phyloP scores from a whole-genome alignment of 768 basidiomycete species.

The Clitopilus passeckerianus region DNA sequence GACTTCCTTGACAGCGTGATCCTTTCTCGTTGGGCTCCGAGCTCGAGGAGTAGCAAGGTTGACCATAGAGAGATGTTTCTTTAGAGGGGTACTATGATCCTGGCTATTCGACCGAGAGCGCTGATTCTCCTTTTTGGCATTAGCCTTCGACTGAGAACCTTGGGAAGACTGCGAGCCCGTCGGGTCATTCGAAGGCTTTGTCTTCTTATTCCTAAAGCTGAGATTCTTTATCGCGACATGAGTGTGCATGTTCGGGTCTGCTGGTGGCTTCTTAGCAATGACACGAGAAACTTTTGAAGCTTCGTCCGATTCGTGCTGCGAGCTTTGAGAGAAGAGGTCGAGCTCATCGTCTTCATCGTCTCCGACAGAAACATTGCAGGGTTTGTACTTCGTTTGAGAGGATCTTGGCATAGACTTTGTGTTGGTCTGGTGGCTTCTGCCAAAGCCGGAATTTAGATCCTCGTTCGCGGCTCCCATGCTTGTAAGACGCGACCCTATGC shows the following conservation, averaged over 20 bases:
- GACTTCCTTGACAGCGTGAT: not conserved
- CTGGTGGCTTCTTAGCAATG: conserved; percentile 6
- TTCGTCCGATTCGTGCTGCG: conserved; percentile 11
- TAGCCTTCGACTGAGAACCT: not conserved
- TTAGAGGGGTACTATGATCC: not conserved
- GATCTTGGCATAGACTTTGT: conserved; percentile 3
- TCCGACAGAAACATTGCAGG: not conserved
- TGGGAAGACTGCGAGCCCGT: not conserved
- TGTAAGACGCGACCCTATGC: conserved; percentile 3
- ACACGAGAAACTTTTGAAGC: conserved; percentile 4
- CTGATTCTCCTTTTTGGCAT: not conserved
- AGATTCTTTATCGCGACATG: conserved; percentile 13
- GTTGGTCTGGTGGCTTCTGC: not conserved
- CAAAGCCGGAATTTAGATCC: conserved; percentile 14
- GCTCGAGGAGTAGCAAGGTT: not conserved
- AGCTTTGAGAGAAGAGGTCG: conserved; percentile 13
- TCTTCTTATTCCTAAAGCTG: conserved; percentile 35
- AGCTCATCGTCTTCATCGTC: conserved; percentile 9
- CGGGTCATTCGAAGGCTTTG: conserved; percentile 12
- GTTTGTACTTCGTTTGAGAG: not conserved
- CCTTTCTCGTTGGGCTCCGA: not conserved
- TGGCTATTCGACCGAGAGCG: not conserved
- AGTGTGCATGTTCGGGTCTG: not conserved
- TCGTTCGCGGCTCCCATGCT: conserved; percentile 7
- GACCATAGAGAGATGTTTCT: not conserved